Base-by-base conservation (phyloP, 768 basidiomycete species). In the Lentinus brumalis region DNA sequence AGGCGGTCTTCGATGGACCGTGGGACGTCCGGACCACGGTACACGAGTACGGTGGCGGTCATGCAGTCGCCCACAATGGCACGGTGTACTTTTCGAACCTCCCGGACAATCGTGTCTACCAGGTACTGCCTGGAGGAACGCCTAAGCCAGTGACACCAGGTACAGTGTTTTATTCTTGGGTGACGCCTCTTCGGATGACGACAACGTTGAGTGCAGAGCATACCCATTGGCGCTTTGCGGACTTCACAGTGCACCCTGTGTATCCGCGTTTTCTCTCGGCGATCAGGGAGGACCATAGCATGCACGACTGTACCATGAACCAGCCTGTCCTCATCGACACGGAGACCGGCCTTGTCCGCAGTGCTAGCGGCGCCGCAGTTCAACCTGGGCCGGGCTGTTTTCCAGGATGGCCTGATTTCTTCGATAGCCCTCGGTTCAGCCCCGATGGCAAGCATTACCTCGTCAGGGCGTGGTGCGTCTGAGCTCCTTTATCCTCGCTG, bases 271-370 rank as follows among this genome's bases (percentile, higher is more conserved):
- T 89, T 21, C 69, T 91, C 8, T 79, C 86, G 0, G 78, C 85
- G 0, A 71, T 90, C 50, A 73, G 86, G 29, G 90, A 92, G 67
- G 89, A 91, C 63, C 88, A 90, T 72, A 88, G 85, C 0, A 67
- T 64, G 4, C 83, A 86, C 0, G 66, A 82, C 10, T 67, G 79
- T 31, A 78, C 88, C 21, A 74, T 81, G 40, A 91, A 80, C 57
- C 78, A 78, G 0, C 80, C 92, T 39, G 78, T 78, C 53, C 67
- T 85, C 55, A 79, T 92, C 64, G 75, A 87, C 70, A 78, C 79
- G 1, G 54, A 62, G 3, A 73, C 75, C 4, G 77, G 80, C 59
- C 69, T 73, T 1, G 67, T 87, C 3, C 71, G 75, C 11, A 73
- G 80, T 4, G 69, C 90, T 49, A 73, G 74, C 4, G 73, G 75